Percentiles rank a stretch among this genome's conserved stretches.
These are phyloP conservation scores for Colletotrichum aenigma DNA, from an alignment of 2,329 filamentous ascomycete genomes.

Conservation along the genomic window DNA sequence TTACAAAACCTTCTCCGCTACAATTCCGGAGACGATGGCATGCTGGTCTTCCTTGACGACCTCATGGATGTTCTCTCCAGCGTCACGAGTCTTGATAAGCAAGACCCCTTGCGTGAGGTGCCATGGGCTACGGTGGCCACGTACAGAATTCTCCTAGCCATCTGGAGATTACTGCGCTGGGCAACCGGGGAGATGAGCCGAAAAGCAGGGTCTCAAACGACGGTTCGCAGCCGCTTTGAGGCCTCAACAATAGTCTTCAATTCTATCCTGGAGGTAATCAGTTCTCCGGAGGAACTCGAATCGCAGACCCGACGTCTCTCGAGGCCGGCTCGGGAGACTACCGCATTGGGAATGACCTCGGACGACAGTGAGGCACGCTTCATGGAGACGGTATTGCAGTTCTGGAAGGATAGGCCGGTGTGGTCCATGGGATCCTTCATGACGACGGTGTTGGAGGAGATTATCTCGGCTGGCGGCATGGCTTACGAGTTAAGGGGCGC, in stretches of 20 bases:
- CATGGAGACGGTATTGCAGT: conserved; percentile 16
- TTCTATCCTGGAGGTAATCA: conserved; percentile 25
- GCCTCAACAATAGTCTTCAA: conserved; percentile 28
- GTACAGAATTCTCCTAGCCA: conserved; percentile 31
- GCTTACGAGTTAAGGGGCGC: background rate
- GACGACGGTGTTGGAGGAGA: conserved; percentile 20
- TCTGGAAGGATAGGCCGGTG: conserved; percentile 21
- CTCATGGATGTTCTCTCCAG: conserved; percentile 22
- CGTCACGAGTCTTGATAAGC: conserved; percentile 8
- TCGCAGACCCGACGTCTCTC: background rate
- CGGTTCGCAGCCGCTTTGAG: conserved; percentile 24
- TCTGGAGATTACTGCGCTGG: conserved; percentile 32
- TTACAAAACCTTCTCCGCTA: conserved; percentile 24
- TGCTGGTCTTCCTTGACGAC: conserved; percentile 31
- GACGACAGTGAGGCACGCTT: conserved; percentile 19
- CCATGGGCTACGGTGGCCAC: conserved; percentile 33
- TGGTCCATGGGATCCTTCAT: conserved; percentile 22
- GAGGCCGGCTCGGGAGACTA: background rate
- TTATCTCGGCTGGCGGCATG: conserved; percentile 5
- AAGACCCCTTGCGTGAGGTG: conserved; percentile 25
- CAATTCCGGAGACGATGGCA: conserved; percentile 28
- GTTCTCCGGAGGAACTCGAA: background rate
- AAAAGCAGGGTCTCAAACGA: conserved; percentile 19
- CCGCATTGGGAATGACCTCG: conserved; percentile 1
- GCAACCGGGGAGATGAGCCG: conserved; percentile 28